A percentile compares a stretch with the other conserved stretches of the same genome.
These are phyloP conservation scores for Abelmoschus esculentus DNA, from an alignment of 345 rosid species.

Conservation along the genomic window DNA sequence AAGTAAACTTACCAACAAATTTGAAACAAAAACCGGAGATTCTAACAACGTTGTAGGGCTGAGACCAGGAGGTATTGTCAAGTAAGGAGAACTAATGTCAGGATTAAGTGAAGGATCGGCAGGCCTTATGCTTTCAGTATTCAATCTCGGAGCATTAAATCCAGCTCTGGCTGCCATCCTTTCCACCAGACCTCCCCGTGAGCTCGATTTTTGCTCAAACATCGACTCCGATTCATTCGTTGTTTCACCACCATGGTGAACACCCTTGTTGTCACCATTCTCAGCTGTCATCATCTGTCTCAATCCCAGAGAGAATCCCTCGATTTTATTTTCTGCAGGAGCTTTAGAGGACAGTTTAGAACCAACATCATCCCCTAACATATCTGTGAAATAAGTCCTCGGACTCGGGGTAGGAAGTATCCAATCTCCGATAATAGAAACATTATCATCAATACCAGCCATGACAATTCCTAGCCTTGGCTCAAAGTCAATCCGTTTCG, in stretches of 20 bases:
- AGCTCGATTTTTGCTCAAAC: constrained; percentile 36
- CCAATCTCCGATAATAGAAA: constrained; percentile 79
- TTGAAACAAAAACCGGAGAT: constrained; percentile 75
- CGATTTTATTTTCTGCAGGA: constrained; percentile 21
- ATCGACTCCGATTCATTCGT: constrained; percentile 22
- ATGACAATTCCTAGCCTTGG: constrained; percentile 25
- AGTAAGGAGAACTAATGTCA: constrained; percentile 45
- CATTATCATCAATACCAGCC: constrained; percentile 66
- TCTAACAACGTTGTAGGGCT: constrained; percentile 89
- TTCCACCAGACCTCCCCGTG: constrained; percentile 61
- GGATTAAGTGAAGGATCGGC: constrained; percentile 41
- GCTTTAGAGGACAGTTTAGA: constrained; percentile 34
- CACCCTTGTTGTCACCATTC: constrained; percentile 27
- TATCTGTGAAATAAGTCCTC: constrained; percentile 41
- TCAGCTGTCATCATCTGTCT: constrained; percentile 22
- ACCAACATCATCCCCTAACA: constrained; percentile 39
- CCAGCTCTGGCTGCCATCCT: constrained; percentile 87
- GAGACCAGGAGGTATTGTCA: constrained; percentile 78
- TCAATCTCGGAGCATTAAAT: constrained; percentile 66
- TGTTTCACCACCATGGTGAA: constrained; percentile 21
- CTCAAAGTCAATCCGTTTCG: constrained; percentile 9
- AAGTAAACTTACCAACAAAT: constrained; percentile 47
- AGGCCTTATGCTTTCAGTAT: constrained; percentile 63
- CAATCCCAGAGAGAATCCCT: constrained; percentile 27
- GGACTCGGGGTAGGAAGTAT: constrained; percentile 64